These are phyloP conservation scores for Bombardia bombarda DNA, from an alignment of 495 filamentous ascomycete species.

Conservation along the genomic window DNA sequence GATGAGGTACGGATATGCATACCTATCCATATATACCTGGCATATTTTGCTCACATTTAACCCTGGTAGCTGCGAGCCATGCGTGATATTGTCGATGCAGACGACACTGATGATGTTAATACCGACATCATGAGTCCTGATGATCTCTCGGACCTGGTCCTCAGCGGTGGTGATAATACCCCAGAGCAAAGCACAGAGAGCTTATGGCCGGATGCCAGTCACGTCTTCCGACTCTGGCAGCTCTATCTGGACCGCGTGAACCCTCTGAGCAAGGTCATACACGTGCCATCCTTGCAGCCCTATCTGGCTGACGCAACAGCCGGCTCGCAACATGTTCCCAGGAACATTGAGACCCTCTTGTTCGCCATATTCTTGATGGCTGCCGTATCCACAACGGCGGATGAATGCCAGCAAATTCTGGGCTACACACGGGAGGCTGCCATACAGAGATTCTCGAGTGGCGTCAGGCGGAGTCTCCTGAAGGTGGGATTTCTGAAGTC, in stretches of 20 bases:
- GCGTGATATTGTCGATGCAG: conserved; percentile 36
- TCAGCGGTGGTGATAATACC: conserved; percentile 19
- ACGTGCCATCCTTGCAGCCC: conserved; percentile 56
- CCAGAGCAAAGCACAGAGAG: conserved; percentile 23
- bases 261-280: conserved; percentile 62
- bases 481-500: conserved; percentile 43
- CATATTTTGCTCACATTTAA: neutral
- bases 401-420: conserved; percentile 41
- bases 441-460: conserved; percentile 31
- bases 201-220: conserved; percentile 55
- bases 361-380: conserved; percentile 49
- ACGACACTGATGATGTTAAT: conserved; percentile 22
- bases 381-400: conserved; percentile 34
- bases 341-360: conserved; percentile 42
- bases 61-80: conserved; percentile 33
- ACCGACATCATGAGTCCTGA: conserved; percentile 24
- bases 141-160: conserved; percentile 31
- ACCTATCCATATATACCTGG: neutral
- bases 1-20: conserved; percentile 29
- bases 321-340: conserved; percentile 32
- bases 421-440: conserved; percentile 35
- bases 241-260: conserved; percentile 59
- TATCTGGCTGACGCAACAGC: conserved; percentile 35
- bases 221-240: conserved; percentile 66
- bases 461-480: conserved; percentile 39